Evolutionary conservation across 2,329 filamentous ascomycete species (phyloP), one percentile per base, ranked within the genome.

Genomic region (Colletotrichum orbiculare): DNA sequence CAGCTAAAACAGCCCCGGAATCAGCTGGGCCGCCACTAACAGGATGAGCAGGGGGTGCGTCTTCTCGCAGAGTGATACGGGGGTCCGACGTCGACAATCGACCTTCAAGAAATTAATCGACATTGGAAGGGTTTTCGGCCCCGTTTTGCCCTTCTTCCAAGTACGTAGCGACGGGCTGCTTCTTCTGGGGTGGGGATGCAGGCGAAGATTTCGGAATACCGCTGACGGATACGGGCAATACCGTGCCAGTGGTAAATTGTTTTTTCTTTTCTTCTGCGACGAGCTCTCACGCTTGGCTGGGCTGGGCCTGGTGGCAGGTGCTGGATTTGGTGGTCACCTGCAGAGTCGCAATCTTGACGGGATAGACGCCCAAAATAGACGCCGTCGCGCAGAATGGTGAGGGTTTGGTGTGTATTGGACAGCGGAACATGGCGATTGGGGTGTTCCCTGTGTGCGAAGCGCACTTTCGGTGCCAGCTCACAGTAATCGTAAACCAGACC

Each of bases 1-100:
- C 62, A 61, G 57, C 46, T 39, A 42, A 50, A 56, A 60, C 52
- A 56, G 43, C 57, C 62, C 62, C 52, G 58, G 62, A 65, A 52
- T 56, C 25, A 25, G 34, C 46, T 65, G 52, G 17, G 52, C 35
- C 37, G 41, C 46, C 15, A 25, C 25, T 15, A 38, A 39, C 56
- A 53, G 33, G 25, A 15, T n/a, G 43, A 55, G 15, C 25, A 25
- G 15, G 17, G 17, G 35, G 34, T 34, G 41, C 35, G 41, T 34
- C 57, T n/a, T 3, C 25, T 25, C 25, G 4, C 25, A 25, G 25
- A 55, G 45, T 15, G 45, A 35, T 3, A n/a, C 33, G 25, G 54
- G 54, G 41, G 45, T 55, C 46, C 33, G 41, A 35, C 42, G 46
- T 50, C 50, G 47, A 56, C 48, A 61, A 52, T 59, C 62, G 57